Conservation (phyloP, 225 moss, liverwort and hornwort genomes). For the Marchantia paleacea region DNA sequence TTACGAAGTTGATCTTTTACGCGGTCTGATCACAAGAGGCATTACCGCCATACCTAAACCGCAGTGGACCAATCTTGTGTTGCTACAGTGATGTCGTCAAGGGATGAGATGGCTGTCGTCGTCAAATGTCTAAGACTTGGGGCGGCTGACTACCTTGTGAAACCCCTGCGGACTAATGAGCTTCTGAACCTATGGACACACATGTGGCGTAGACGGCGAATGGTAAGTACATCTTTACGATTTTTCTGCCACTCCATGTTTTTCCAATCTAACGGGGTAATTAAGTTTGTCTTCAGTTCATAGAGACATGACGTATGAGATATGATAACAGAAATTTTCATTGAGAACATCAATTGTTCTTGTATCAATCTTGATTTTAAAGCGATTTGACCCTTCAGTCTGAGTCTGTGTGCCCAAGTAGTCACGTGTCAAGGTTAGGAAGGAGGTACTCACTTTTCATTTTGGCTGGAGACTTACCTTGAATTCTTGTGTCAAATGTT, state of each 20-base stretch:
- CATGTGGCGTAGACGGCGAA: slow-evolving; percentile 50
- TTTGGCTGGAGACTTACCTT: background rate
- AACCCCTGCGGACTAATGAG: slow-evolving; percentile 51
- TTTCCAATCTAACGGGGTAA: too few species aligned
- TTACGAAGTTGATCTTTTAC: too few species aligned
- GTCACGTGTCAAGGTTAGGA: too few species aligned
- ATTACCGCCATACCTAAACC: too few species aligned
- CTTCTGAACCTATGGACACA: slow-evolving; percentile 50
- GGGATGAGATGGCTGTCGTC: slow-evolving; percentile 50
- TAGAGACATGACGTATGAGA: background rate
- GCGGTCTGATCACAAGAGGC: too few species aligned
- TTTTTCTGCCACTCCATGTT: too few species aligned
- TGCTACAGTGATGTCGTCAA: slow-evolving; percentile 46
- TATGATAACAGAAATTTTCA: background rate
- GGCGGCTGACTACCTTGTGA: slow-evolving; percentile 52
- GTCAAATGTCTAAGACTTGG: slow-evolving; percentile 44
- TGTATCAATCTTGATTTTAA: background rate
- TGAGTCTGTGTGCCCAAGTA: too few species aligned
- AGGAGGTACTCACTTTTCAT: too few species aligned
- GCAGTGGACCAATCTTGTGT: background rate
- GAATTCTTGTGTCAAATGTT: background rate
- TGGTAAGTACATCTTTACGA: slow-evolving; percentile 13
- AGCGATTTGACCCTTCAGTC: too few species aligned
- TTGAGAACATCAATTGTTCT: background rate
- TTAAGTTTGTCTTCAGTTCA: too few species aligned